Percentiles rank a stretch among this genome's conserved stretches.
These are phyloP conservation scores for Talaromyces piceae DNA, from an alignment of 2,329 filamentous ascomycete species.

Conservation along the genomic window DNA sequence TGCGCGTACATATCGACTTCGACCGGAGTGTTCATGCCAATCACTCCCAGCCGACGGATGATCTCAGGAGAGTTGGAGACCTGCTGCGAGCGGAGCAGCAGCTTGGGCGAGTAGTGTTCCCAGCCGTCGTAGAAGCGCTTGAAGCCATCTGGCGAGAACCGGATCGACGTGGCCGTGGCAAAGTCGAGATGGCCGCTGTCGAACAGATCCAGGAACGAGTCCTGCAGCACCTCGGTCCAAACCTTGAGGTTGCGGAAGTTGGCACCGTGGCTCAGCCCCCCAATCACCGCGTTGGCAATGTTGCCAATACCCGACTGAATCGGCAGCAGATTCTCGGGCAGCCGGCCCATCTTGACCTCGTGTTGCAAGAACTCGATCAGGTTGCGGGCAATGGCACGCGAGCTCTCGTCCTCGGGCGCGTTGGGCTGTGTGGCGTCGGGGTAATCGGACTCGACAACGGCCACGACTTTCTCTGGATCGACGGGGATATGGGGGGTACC, in stretches of 20 bases:
- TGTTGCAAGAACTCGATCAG: slow-evolving; percentile 82
- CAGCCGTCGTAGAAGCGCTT: slow-evolving; percentile 83
- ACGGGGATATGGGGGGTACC: slow-evolving; percentile 75
- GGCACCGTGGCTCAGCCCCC: slow-evolving; percentile 66
- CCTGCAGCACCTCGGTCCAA: slow-evolving; percentile 90
- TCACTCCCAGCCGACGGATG: slow-evolving; percentile 77
- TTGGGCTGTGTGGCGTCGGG: slow-evolving; percentile 70
- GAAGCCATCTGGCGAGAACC: slow-evolving; percentile 86
- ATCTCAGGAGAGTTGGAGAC: slow-evolving; percentile 88
- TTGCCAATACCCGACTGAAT: slow-evolving; percentile 87
- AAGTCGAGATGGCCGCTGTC: slow-evolving; percentile 83
- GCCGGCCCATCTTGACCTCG: slow-evolving; percentile 69
- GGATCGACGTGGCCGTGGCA: slow-evolving; percentile 80
- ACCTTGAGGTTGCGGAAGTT: slow-evolving; percentile 84
- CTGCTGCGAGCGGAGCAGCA: slow-evolving; percentile 78
- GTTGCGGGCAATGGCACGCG: slow-evolving; percentile 65
- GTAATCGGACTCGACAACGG: slow-evolving; percentile 78
- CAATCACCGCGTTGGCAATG: slow-evolving; percentile 86
- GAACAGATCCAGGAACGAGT: slow-evolving; percentile 88
- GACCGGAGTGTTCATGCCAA: slow-evolving; percentile 92
- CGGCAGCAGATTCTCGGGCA: slow-evolving; percentile 69
- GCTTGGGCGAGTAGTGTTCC: slow-evolving; percentile 71
- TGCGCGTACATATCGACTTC: slow-evolving; percentile 94
- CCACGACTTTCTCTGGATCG: slow-evolving; percentile 77
- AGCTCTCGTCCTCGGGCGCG: slow-evolving; percentile 64